Evolutionary conservation across 1,284 basidiomycete genomes (phyloP).

Genomic region (Peniophora sp.): DNA sequence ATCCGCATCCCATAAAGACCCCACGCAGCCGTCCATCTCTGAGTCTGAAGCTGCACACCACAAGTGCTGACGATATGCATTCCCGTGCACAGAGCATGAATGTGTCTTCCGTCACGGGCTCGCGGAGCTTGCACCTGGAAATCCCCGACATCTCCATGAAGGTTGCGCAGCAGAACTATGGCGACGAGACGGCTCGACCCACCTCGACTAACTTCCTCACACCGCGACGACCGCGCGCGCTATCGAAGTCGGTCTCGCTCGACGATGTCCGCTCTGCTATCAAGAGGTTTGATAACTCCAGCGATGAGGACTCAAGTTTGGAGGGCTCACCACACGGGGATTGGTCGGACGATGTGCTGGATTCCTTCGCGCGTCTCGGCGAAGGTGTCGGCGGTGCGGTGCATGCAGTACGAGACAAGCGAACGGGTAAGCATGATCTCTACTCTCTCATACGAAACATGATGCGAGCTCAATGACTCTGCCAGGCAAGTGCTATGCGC

Average conservation of each 20-base stretch:
- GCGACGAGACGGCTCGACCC: neutral
- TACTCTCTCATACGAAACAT: no score
- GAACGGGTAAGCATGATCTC: constrained; percentile 35
- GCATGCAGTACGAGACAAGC: constrained; percentile 78
- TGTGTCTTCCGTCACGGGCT: no score
- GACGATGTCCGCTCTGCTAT: constrained; percentile 23
- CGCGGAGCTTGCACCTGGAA: neutral
- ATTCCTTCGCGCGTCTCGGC: constrained; percentile 73
- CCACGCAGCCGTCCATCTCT: no score
- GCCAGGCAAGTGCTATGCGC: constrained; percentile 65
- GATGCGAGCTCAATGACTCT: no score
- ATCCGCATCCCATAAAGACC: no score
- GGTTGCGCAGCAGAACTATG: neutral
- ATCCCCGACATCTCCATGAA: neutral
- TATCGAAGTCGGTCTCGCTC: constrained; percentile 18
- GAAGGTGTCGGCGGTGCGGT: constrained; percentile 97
- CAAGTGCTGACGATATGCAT: no score
- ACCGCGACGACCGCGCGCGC: constrained; percentile 5
- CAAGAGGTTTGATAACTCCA: constrained; percentile 18
- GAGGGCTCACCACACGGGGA: constrained; percentile 13
- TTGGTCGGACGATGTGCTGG: constrained; percentile 66
- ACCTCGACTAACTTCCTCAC: neutral
- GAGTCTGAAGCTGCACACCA: no score
- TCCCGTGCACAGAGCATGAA: no score
- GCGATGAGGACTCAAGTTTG: neutral